Percentiles rank a stretch among this genome's conserved stretches.
These are phyloP conservation scores for Adenanthera pavonina DNA, from an alignment of 306 rosid species.

Conservation along the genomic window DNA sequence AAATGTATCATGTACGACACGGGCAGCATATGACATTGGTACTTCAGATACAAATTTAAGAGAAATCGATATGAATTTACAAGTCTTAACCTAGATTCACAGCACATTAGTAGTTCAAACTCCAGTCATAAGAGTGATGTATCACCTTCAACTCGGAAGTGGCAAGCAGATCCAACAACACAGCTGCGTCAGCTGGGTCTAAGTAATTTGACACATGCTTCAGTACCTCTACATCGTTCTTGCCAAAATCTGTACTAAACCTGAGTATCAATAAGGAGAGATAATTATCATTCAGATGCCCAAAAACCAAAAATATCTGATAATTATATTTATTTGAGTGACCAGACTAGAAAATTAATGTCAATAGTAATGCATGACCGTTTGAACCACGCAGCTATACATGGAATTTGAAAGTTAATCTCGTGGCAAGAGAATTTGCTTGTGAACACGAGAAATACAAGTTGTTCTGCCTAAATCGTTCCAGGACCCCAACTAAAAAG, in stretches of 20 bases:
- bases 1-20: conserved; percentile 7
- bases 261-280: conserved; percentile 47
- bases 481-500: background rate
- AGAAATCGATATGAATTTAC: conserved; percentile 22
- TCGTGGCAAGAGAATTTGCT: background rate
- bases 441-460: conserved; percentile 15
- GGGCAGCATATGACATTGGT: conserved; percentile 15
- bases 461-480: background rate
- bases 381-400: background rate
- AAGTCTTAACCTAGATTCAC: background rate
- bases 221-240: conserved; percentile 71
- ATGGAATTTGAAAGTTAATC: background rate
- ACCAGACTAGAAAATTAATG: background rate
- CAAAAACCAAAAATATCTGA: background rate
- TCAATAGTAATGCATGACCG: background rate
- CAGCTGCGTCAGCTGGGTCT: conserved; percentile 61
- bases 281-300: background rate
- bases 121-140: conserved; percentile 79
- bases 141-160: conserved; percentile 67
- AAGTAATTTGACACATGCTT: conserved; percentile 76
- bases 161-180: conserved; percentile 70
- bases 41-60: conserved; percentile 21
- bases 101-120: conserved; percentile 59
- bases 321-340: conserved; percentile 1
- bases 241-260: conserved; percentile 79